Base-by-base conservation (phyloP, 768 basidiomycete species). In the Podaxis mareebaensis region DNA sequence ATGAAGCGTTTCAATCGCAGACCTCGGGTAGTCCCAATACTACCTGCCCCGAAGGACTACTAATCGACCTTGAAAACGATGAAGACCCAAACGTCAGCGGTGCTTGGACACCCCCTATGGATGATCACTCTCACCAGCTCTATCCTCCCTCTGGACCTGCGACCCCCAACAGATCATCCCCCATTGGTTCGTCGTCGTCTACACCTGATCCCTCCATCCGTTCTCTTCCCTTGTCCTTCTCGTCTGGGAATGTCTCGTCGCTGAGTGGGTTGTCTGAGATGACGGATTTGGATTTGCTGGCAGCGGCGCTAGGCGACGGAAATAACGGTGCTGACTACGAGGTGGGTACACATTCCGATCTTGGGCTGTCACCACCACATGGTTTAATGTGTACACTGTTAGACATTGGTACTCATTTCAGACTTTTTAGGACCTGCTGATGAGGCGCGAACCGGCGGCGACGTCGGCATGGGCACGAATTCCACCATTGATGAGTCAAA, bases 1-100 rank as follows among this genome's bases (percentile, higher is more conserved):
- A 51, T 61, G 46, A 56, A 40, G 36, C 51, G 4, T 60, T 38
- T 24, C 22, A 46, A 13, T 39, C 46, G 7, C 46, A 36, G 6
- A 30, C 33, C 8, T 55, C 61, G 38, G 61, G 55, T n/a, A 46
- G 58, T 40, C 60, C 65, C 20, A 61, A 66, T 51, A 65, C 67
- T 58, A 53, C 65, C 20, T 74, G 76, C 69, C 79, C 82, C 13
- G 82, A 87, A 66, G 86, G 84, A 2, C 70, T 85, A 22, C 73
- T 87, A 30, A 87, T 88, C 63, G 83, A 88, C 72, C 73, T 87
- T 20, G 79, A 83, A 30, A 84, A 83, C 51, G 55, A 44, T 12
- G 52, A 24, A 40, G 49, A 42, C n/a, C 24, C 24, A 26, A 55
- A 74, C 73, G 33, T 51, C 1, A 49, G 55, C 26, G 61, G 44